Evolutionary conservation across 2,329 filamentous ascomycete species (phyloP).

Genomic region (Dothiorella sarmentorum): DNA sequence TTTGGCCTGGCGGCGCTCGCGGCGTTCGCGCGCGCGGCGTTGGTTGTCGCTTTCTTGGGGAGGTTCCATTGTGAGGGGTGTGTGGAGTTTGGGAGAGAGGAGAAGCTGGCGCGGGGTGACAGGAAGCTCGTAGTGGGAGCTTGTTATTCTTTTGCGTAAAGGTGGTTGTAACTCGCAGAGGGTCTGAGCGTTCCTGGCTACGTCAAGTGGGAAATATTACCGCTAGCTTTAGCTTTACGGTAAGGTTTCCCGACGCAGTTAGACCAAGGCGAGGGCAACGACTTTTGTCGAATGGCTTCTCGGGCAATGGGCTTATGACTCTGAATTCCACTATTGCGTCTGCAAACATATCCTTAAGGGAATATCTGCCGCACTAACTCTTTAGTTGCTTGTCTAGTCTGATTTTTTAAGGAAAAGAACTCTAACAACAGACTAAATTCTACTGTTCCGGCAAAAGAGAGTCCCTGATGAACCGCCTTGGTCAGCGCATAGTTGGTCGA

Average conservation of each 20-base stretch:
- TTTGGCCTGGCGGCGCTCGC: conserved; percentile 77
- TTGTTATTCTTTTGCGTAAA: neutral
- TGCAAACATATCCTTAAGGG: too few species aligned
- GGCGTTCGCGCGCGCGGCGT: conserved; percentile 66
- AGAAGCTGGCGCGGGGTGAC: too few species aligned
- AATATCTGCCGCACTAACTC: too few species aligned
- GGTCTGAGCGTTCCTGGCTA: conserved; percentile 1
- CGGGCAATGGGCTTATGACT: too few species aligned
- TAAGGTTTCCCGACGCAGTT: neutral
- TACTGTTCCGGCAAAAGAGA: too few species aligned
- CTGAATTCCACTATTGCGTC: too few species aligned
- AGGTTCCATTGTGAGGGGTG: neutral
- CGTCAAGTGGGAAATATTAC: conserved; percentile 1
- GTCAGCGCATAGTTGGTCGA: too few species aligned
- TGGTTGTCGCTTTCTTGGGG: conserved; percentile 42
- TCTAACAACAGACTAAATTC: too few species aligned
- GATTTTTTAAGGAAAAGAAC: too few species aligned
- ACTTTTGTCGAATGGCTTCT: too few species aligned
- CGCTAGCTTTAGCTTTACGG: neutral
- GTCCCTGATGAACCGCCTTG: too few species aligned
- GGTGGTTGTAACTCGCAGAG: neutral
- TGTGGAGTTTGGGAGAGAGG: neutral
- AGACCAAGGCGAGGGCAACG: neutral
- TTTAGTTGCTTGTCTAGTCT: too few species aligned
- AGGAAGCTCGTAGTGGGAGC: neutral